Base-by-base conservation (phyloP, 345 rosid species). In the Acer yangbiense region DNA sequence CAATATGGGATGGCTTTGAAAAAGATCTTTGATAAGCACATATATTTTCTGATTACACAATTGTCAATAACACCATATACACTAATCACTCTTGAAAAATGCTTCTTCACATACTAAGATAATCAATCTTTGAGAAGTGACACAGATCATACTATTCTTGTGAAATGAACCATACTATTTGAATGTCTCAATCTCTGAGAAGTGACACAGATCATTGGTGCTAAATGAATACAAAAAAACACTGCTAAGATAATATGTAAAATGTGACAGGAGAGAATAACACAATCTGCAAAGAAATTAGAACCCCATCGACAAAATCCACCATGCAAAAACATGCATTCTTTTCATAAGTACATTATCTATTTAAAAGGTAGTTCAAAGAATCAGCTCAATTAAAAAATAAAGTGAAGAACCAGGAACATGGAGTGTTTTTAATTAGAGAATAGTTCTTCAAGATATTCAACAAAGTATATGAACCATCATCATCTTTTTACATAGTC, bases 81-180 rank as follows among this genome's bases (percentile, higher is more conserved):
- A 29, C 9, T 65, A 14, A 29, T 65, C 68, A 14, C 44, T 6
- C 44, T 48, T 9, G 0, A 29, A 10, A 48, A 48, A 48, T 48
- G 13, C 13, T 48, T 48, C 52, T 48, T 48, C 54, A 12, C 2
- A 48, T 1, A n/a, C 1, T 25, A 0, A 25, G 0, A 1, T 25
- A 25, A 25, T 25, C 0, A 25, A 25, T 1, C 0, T 25, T 0
- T 25, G 0, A 25, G 1, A 1, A 25, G 0, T 0, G 1, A 1
- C 25, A 25, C 1, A 0, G 25, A 25, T 12, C 54, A 48, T 48
- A 25, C 14, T 48, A 43, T 43, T 43, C 9, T 10, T 43, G 10
- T 7, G 17, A 48, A 48, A 48, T 0, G 17, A 48, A 0, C 0
- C 54, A 12, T 50, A 50, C 3, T 12, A 43, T 12, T 68, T 32